These are phyloP conservation scores for Beauveria asiatica DNA, from an alignment of 2,329 filamentous ascomycete genomes.

Conservation along the genomic window DNA sequence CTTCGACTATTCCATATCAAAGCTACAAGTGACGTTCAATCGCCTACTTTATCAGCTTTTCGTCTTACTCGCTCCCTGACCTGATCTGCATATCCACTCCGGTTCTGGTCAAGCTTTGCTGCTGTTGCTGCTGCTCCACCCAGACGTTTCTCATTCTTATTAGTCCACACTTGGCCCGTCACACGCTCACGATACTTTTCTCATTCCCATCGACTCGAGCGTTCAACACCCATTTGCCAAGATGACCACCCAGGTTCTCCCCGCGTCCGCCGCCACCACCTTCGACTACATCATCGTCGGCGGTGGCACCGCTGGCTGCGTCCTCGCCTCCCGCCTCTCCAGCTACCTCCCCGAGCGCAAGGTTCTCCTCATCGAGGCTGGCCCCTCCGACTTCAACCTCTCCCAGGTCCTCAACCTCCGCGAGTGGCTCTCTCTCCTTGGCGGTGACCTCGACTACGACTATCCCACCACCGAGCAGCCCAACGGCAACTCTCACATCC, in stretches of 20 bases:
- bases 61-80: neutral
- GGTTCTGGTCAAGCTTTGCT: constrained; percentile 1
- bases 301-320: constrained; percentile 79
- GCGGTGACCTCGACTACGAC: constrained; percentile 84
- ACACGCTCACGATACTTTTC: neutral
- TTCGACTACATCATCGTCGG: constrained; percentile 84
- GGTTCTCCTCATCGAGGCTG: constrained; percentile 77
- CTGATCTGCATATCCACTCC: neutral
- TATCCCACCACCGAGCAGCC: constrained; percentile 86
- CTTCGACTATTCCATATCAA: neutral
- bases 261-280: constrained; percentile 53
- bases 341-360: constrained; percentile 77
- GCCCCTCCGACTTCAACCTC: constrained; percentile 82
- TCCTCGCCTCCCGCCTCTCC: constrained; percentile 69
- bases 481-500: constrained; percentile 84
- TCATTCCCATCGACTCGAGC: neutral
- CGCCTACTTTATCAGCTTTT: neutral
- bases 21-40: constrained; percentile 1
- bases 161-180: neutral
- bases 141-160: neutral
- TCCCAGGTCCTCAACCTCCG: constrained; percentile 79
- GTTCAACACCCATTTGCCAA: constrained; percentile 18
- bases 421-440: constrained; percentile 77
- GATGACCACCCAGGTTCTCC: constrained; percentile 62
- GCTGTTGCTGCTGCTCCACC: neutral